Evolutionary conservation across 805 yeast genomes (phyloP), one percentile per base, ranked within the genome.

Genomic region (Spathaspora sp.): DNA sequence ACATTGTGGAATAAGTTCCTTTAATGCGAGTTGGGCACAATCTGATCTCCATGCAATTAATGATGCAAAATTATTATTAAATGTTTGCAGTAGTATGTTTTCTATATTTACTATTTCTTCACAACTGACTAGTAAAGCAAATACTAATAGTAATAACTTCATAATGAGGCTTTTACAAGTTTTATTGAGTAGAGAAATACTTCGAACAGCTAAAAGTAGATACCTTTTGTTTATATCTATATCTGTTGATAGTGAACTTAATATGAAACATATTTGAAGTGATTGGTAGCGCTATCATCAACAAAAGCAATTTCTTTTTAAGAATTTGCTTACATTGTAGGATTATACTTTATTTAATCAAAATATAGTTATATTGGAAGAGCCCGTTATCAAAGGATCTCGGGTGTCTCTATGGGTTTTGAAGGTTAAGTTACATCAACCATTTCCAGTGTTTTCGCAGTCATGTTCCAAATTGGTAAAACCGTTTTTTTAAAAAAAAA

Each of bases 1-100:
- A 51, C 86, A 82, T 29, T 61, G 55, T 0, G 74, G 69, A 7
- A 81, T 52, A 19, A 80, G 66, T 0, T 67, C 65, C 2, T 57
- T 44, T 3, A 81, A 52, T 1, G 85, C 79, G 12, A 65, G 56
- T 42, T 69, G 49, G 8, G 52, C 23, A 48, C 57, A 55, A 20
- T 49, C 54, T 26, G 47, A 45, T 28, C 46, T 32, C 49, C 49
- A 50, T 42, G 39, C 9, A n/a, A n/a, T 32, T 10, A 42, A 32
- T 9, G 10, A 29, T n/a, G 23, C 48, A 45, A 45, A 35, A 19
- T 31, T 18, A 16, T 45, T 17, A 5, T 11, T n/a, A 8, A 28
- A 17, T 42, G 16, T 28, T 14, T 26, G 16, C n/a, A 42, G 44
- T 2, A 40, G 44, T 23, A 23, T 23, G 26, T 6, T 23, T 5